Evolutionary conservation across 768 basidiomycete species (phyloP).

Genomic region (Austroboletus eburneus): DNA sequence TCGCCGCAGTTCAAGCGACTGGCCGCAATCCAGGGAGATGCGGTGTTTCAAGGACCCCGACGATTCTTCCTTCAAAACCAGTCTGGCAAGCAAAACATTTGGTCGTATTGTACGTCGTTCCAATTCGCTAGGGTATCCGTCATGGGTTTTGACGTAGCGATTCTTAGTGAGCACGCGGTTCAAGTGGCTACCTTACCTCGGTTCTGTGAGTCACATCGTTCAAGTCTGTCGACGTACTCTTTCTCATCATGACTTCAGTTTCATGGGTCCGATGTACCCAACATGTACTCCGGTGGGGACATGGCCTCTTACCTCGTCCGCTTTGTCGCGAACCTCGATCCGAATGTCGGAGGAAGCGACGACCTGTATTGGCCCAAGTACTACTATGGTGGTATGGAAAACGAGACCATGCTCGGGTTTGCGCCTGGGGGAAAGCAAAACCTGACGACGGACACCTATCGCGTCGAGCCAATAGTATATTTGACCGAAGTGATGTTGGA

Average conservation of each 20-base stretch:
- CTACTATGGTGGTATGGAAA: conserved; percentile 11
- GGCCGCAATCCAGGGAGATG: conserved; percentile 48
- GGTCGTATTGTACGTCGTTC: conserved; percentile 25
- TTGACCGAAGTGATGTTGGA: conserved; percentile 16
- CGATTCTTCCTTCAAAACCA: conserved; percentile 40
- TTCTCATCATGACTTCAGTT: conserved; percentile 25
- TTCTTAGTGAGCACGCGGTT: conserved; percentile 41
- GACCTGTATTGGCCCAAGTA: conserved; percentile 45
- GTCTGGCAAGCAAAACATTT: conserved; percentile 37
- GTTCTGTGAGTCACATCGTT: conserved; percentile 34
- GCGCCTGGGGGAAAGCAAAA: conserved; percentile 32
- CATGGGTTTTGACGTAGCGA: too few species aligned
- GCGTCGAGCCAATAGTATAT: conserved; percentile 35
- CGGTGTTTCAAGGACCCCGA: conserved; percentile 46
- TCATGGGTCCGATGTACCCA: conserved; percentile 41
- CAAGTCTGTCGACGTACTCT: neutral
- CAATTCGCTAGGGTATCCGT: conserved; percentile 4
- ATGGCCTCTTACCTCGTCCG: conserved; percentile 35
- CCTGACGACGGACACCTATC: conserved; percentile 42
- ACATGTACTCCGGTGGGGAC: conserved; percentile 40
- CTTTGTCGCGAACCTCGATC: conserved; percentile 25
- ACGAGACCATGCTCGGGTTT: conserved; percentile 39
- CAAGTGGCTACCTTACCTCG: conserved; percentile 39
- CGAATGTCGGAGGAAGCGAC: conserved; percentile 35
- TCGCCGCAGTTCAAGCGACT: conserved; percentile 50